Conservation (phyloP, 2,329 filamentous ascomycete species). For the Ophiostoma australiae region DNA sequence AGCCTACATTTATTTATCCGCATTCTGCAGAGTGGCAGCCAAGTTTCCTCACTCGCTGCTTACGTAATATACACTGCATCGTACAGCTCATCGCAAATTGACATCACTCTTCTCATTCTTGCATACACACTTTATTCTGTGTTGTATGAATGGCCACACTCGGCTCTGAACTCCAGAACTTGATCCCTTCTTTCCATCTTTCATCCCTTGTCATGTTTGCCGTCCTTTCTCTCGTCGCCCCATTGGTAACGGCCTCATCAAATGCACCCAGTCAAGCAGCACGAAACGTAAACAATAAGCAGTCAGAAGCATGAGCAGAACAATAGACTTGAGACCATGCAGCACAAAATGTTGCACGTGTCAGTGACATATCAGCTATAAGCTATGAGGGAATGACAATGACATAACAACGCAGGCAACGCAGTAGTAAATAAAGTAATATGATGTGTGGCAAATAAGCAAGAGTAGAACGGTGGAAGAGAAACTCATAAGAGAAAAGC, state of each 20-base stretch:
- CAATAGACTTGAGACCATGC: background rate
- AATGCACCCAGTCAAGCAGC: background rate
- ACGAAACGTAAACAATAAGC: background rate
- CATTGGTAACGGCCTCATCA: background rate
- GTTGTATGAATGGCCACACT: background rate
- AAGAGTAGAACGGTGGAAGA: background rate
- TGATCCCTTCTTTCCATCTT: background rate
- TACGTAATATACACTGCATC: background rate
- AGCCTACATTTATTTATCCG: too few relatives aligned
- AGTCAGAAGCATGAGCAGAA: background rate
- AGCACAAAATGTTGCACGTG: background rate
- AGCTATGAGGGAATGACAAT: slow-evolving; percentile 10
- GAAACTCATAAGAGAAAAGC: background rate
- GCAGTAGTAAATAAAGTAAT: background rate
- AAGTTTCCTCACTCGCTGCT: background rate
- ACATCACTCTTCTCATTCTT: background rate
- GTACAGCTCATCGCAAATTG: background rate
- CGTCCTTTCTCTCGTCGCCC: background rate
- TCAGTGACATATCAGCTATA: background rate
- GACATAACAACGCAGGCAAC: background rate
- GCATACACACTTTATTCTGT: background rate
- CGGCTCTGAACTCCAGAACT: background rate
- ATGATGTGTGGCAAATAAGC: background rate
- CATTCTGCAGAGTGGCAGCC: too few relatives aligned
- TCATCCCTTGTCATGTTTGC: background rate